These are phyloP conservation scores for Micractinium sp. DNA, from an alignment of 139 green algal genomes.

Conservation along the genomic window DNA sequence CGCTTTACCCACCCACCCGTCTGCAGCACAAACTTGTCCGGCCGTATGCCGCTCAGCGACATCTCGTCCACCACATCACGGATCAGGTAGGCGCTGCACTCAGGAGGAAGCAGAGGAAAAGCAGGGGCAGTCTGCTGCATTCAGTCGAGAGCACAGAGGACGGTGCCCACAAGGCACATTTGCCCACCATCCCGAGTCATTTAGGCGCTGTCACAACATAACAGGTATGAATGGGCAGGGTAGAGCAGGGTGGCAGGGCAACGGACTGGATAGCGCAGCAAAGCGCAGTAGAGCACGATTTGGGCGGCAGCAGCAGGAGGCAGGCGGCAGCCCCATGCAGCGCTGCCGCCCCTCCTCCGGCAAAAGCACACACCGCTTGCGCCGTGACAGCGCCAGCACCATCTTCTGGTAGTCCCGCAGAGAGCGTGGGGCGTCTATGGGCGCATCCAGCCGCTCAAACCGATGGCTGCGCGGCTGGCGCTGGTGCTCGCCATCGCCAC, in stretches of 20 bases:
- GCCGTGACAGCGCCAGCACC: slow-evolving; percentile 6
- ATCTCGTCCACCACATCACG: slow-evolving; percentile 46
- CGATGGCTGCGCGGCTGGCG: neutral
- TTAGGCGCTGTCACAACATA: too few relatives aligned
- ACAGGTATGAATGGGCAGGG: neutral
- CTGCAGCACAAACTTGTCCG: slow-evolving; percentile 7
- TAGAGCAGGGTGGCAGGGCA: neutral
- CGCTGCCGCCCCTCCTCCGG: neutral
- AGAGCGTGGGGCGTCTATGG: slow-evolving; percentile 16
- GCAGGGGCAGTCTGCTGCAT: neutral
- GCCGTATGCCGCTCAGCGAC: slow-evolving; percentile 30
- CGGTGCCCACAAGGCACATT: neutral
- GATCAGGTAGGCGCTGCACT: slow-evolving; percentile 35
- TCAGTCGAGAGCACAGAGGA: neutral
- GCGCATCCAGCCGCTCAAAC: neutral
- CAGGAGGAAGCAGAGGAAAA: neutral
- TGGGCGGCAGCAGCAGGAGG: neutral
- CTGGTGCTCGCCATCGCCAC: neutral
- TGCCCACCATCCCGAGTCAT: too few relatives aligned
- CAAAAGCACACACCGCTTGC: slow-evolving; percentile 25
- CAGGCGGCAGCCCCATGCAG: neutral
- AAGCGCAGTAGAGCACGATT: neutral
- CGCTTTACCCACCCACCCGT: neutral
- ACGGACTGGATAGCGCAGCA: too few relatives aligned
- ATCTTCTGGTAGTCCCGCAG: slow-evolving; percentile 29